A percentile compares a stretch with the other conserved stretches of the same genome.
phyloP scores from a whole-genome alignment of 495 filamentous ascomycete species.

The Penicillium dipodomyicola region DNA sequence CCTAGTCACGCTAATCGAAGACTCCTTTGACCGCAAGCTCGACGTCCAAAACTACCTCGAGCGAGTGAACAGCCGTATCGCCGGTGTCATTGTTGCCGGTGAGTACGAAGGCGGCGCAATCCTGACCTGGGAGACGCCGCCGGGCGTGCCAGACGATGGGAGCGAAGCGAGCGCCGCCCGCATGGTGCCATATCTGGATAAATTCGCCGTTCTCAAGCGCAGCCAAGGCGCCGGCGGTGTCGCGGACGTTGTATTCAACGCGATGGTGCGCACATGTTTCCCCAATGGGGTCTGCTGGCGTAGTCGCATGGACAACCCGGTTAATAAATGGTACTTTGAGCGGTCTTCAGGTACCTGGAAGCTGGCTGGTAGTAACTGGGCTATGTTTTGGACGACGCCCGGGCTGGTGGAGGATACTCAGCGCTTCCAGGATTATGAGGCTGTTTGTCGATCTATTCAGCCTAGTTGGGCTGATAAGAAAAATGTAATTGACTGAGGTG shows the following conservation, averaged over 20 bases:
- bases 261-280: constrained; percentile 87
- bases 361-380: constrained; percentile 74
- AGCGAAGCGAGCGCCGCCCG: constrained; percentile 50
- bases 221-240: constrained; percentile 90
- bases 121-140: constrained; percentile 88
- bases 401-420: constrained; percentile 50
- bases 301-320: constrained; percentile 75
- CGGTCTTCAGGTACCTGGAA: constrained; percentile 79
- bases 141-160: constrained; percentile 51
- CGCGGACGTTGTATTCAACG: constrained; percentile 92
- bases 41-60: constrained; percentile 78
- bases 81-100: constrained; percentile 89
- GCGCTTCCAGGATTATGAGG: constrained; percentile 75
- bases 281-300: constrained; percentile 79
- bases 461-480: constrained; percentile 82
- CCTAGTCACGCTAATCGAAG: constrained; percentile 84
- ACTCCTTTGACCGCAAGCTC: constrained; percentile 85
- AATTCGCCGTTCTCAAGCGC: constrained; percentile 89
- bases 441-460: constrained; percentile 72
- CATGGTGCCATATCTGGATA: constrained; percentile 92
- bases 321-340: constrained; percentile 97
- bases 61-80: constrained; percentile 72
- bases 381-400: constrained; percentile 96
- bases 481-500: constrained; percentile 54
- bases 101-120: constrained; percentile 96